A percentile compares a stretch with the other conserved stretches of the same genome.
These are phyloP conservation scores for Brassica balearica DNA, from an alignment of 441 rosid genomes.

Conservation along the genomic window DNA sequence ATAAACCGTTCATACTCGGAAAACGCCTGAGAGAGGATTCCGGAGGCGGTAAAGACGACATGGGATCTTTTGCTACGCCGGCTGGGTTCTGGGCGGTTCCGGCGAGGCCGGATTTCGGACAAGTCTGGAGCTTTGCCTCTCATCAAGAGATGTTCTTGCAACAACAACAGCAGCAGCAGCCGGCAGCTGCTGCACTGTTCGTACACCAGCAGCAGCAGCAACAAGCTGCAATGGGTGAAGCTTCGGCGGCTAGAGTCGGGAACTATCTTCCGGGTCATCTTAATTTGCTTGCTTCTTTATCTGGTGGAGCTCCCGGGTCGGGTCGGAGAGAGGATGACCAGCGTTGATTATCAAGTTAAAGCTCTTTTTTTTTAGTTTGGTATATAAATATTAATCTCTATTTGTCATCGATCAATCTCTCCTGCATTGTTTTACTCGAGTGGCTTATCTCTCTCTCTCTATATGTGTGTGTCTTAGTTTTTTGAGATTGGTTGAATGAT, in stretches of 20 bases:
- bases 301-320: conserved; percentile 81
- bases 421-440: not conserved
- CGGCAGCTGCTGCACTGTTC: conserved; percentile 52
- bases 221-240: conserved; percentile 73
- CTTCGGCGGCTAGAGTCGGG: conserved; percentile 93
- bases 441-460: not conserved
- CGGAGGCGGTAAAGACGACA: conserved; percentile 49
- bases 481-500: conserved; percentile 28
- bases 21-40: conserved; percentile 70
- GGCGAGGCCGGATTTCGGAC: conserved; percentile 74
- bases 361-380: conserved; percentile 22
- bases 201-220: conserved; percentile 78
- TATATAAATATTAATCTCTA: conserved; percentile 28
- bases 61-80: conserved; percentile 44
- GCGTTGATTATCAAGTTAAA: conserved; percentile 49
- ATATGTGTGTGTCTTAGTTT: conserved; percentile 2
- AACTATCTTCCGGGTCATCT: conserved; percentile 95
- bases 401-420: conserved; percentile 24
- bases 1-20: conserved; percentile 86
- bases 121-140: conserved; percentile 76
- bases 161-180: conserved; percentile 46
- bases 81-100: conserved; percentile 94
- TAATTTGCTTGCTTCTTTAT: conserved; percentile 87
- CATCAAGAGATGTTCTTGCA: conserved; percentile 62
- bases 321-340: conserved; percentile 82